Conservation (phyloP, 1,139 yeast species). For the Eremothecium sinecaudum region DNA sequence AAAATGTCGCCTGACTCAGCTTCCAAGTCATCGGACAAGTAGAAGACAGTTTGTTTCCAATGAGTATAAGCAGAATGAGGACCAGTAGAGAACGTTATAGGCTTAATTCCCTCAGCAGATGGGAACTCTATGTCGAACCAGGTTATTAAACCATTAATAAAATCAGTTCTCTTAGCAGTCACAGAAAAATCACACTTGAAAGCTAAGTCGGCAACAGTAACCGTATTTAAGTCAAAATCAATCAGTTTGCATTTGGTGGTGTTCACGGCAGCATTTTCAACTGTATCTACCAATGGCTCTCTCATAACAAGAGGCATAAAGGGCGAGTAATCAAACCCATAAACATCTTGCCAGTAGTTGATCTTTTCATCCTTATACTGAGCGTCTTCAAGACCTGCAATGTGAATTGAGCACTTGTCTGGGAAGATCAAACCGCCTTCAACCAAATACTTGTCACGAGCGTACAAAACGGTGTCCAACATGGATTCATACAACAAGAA, state of each 20-base stretch:
- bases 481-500: slow-evolving; percentile 91
- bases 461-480: slow-evolving; percentile 92
- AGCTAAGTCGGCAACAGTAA: slow-evolving; percentile 70
- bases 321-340: slow-evolving; percentile 87
- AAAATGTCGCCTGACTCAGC: slow-evolving; percentile 69
- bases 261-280: slow-evolving; percentile 66
- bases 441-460: slow-evolving; percentile 84
- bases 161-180: slow-evolving; percentile 67
- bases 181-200: slow-evolving; percentile 60
- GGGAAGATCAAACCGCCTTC: slow-evolving; percentile 91
- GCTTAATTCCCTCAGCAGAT: slow-evolving; percentile 41
- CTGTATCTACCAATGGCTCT: slow-evolving; percentile 93
- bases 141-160: slow-evolving; percentile 78
- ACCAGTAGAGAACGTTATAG: slow-evolving; percentile 65
- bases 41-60: slow-evolving; percentile 97
- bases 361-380: slow-evolving; percentile 89
- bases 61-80: slow-evolving; percentile 77
- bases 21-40: slow-evolving; percentile 72
- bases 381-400: slow-evolving; percentile 93
- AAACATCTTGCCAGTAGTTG: slow-evolving; percentile 93
- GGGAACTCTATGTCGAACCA: slow-evolving; percentile 96
- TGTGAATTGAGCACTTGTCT: slow-evolving; percentile 80
- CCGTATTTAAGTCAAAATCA: slow-evolving; percentile 84
- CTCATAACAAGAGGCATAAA: slow-evolving; percentile 67
- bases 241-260: slow-evolving; percentile 64